phyloP scores from a whole-genome alignment of 192 early-diverging fungal genomes.

The Gonapodya prolifera region DNA sequence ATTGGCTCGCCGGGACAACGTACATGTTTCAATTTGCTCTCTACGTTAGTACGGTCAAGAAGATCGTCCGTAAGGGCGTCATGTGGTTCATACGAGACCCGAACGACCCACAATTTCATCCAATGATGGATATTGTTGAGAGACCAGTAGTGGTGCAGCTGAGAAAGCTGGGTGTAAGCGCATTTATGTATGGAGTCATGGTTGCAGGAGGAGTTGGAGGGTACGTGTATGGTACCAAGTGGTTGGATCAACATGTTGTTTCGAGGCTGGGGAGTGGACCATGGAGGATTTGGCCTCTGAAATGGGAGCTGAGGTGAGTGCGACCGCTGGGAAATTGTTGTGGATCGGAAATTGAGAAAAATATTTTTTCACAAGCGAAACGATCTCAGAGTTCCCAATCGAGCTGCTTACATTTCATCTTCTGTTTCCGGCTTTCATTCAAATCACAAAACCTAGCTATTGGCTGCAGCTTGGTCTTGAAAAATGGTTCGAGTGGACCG shows the following conservation, averaged over 20 bases:
- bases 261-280: background rate
- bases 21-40: conserved; percentile 92
- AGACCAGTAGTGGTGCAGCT: conserved; percentile 60
- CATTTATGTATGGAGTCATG: conserved; percentile 71
- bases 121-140: conserved; percentile 85
- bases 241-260: background rate
- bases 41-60: conserved; percentile 67
- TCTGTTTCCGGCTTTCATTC: conserved; percentile 51
- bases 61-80: conserved; percentile 79
- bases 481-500: conserved; percentile 61
- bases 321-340: too few relatives aligned
- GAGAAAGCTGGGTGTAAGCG: conserved; percentile 67
- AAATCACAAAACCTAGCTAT: conserved; percentile 45
- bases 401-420: conserved; percentile 65
- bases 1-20: conserved; percentile 85
- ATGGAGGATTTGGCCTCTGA: conserved; percentile 39
- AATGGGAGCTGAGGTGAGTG: conserved; percentile 51
- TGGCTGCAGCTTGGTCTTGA: conserved; percentile 36
- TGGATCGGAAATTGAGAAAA: conserved; percentile 8
- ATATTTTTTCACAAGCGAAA: conserved; percentile 29
- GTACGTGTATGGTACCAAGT: conserved; percentile 13
- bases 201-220: conserved; percentile 65
- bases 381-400: conserved; percentile 60
- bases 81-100: conserved; percentile 99
- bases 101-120: conserved; percentile 87